A percentile compares a stretch with the other conserved stretches of the same genome.
Evolutionary conservation across 169 alveolate species (phyloP).

Genomic region (Plasmodium chabaudi): DNA sequence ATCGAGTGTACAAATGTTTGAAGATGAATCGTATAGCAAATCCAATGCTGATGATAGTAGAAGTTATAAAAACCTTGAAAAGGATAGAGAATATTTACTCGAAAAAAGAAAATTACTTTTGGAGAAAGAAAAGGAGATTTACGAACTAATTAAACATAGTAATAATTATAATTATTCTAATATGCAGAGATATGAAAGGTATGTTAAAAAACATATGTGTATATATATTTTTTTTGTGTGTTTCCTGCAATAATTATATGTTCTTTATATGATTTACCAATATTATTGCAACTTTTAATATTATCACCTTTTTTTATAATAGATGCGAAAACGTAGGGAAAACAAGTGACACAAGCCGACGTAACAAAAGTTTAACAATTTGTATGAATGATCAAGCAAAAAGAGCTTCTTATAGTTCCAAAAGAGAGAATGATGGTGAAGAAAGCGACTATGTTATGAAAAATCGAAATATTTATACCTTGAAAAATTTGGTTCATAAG

Average conservation of each 20-base stretch:
- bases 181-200: conserved; percentile 53
- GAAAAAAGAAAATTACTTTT: conserved; percentile 52
- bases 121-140: conserved; percentile 65
- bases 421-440: conserved; percentile 26
- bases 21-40: conserved; percentile 15
- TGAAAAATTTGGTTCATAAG: conserved; percentile 41
- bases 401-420: conserved; percentile 21
- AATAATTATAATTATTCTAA: conserved; percentile 24
- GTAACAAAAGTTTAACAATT: conserved; percentile 57
- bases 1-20: conserved; percentile 12
- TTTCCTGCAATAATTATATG: neutral
- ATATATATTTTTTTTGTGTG: neutral
- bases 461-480: conserved; percentile 36
- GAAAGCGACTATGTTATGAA: conserved; percentile 18
- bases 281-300: neutral
- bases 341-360: conserved; percentile 29
- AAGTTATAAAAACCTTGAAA: conserved; percentile 53
- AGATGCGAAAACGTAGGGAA: conserved; percentile 28
- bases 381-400: conserved; percentile 58
- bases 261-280: neutral
- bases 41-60: conserved; percentile 6
- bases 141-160: conserved; percentile 24
- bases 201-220: neutral
- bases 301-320: neutral
- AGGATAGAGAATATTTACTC: conserved; percentile 60